These are phyloP conservation scores for Sporothrix sp. DNA, from an alignment of 2,329 filamentous ascomycete species.

Conservation along the genomic window DNA sequence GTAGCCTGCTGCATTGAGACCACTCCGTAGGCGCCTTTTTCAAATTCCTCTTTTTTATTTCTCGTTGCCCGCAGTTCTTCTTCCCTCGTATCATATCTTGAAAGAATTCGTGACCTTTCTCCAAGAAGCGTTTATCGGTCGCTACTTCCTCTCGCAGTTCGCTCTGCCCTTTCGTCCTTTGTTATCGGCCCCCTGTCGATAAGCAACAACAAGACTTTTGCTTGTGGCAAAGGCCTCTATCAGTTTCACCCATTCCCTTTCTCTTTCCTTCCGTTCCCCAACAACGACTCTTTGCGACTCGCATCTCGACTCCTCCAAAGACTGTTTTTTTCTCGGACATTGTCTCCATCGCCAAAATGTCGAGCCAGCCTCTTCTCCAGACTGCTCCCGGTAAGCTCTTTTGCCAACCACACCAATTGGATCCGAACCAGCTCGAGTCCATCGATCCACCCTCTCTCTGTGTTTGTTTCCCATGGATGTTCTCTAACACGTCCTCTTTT, in stretches of 20 bases:
- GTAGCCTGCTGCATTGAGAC: not conserved
- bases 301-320: not conserved
- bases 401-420: too few species aligned
- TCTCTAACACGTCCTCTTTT: not conserved
- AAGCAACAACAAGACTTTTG: not conserved
- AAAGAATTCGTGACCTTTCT: not conserved
- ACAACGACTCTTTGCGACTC: not conserved
- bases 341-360: conserved; percentile 52
- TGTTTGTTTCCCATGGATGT: conserved; percentile 1
- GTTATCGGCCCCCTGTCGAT: conserved; percentile 2
- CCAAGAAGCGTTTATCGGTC: too few species aligned
- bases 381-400: conserved; percentile 72
- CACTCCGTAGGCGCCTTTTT: not conserved
- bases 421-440: not conserved
- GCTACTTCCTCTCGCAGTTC: not conserved
- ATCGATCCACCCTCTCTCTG: not conserved
- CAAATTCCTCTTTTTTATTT: not conserved
- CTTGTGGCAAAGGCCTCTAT: not conserved
- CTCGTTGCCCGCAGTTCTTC: too few species aligned
- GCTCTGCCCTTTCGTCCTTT: not conserved
- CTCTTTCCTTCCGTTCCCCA: not conserved
- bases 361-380: conserved; percentile 90
- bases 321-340: too few species aligned
- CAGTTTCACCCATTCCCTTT: not conserved
- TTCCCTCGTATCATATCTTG: not conserved